These are phyloP conservation scores for Dendrobium chrysotoxum DNA, from an alignment of 106 monocot genomes.

Conservation along the genomic window DNA sequence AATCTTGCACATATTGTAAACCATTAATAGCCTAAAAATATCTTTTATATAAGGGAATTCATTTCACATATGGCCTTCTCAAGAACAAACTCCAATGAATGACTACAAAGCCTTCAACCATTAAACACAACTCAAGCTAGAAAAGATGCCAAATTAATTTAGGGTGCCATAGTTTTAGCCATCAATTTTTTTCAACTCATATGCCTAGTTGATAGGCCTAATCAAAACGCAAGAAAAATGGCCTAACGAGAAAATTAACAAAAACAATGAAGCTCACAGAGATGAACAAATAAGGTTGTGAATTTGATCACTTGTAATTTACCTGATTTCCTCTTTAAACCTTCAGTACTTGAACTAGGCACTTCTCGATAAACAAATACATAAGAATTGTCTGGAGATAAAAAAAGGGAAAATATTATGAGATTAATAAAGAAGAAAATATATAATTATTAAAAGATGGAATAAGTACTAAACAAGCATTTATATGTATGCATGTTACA, in stretches of 20 bases:
- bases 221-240: background rate
- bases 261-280: background rate
- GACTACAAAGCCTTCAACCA: no score
- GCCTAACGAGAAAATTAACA: background rate
- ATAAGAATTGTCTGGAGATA: slow-evolving; percentile 53
- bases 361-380: slow-evolving; percentile 97
- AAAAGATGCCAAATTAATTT: no score
- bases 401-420: background rate
- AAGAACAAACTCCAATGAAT: no score
- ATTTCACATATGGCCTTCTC: no score
- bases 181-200: background rate
- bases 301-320: background rate
- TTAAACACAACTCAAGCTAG: no score
- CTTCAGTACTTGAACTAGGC: slow-evolving; percentile 20
- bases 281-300: background rate
- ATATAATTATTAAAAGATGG: background rate
- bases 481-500: no score
- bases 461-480: background rate
- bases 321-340: slow-evolving; percentile 80
- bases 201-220: background rate
- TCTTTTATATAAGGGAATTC: no score
- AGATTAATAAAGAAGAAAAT: background rate
- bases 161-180: background rate
- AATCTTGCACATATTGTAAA: no score
- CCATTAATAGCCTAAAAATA: no score